Conservation (phyloP, 768 basidiomycete genomes). For the Hericium erinaceus region DNA sequence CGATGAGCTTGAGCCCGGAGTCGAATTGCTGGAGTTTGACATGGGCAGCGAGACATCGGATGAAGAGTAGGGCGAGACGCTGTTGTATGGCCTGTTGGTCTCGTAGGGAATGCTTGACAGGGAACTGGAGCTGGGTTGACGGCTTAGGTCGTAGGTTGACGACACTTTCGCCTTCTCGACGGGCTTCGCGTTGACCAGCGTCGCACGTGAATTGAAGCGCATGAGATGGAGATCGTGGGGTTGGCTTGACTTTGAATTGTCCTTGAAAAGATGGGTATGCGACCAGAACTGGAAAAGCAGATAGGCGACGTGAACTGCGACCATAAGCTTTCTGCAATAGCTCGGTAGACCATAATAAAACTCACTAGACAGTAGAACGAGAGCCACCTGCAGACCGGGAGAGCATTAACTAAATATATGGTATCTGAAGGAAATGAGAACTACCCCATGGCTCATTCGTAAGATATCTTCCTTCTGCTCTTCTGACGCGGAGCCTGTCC, state of each 20-base stretch:
- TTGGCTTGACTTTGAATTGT: slow-evolving; percentile 9
- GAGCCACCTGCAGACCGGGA: slow-evolving; percentile 42
- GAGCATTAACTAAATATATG: not conserved
- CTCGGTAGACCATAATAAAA: not conserved
- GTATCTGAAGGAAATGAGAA: slow-evolving; percentile 17
- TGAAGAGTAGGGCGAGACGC: slow-evolving; percentile 1
- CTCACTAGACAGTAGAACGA: slow-evolving; percentile 71
- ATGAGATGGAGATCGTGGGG: not conserved
- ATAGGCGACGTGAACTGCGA: slow-evolving; percentile 55
- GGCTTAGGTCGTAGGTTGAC: not conserved
- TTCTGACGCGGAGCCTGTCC: slow-evolving; percentile 9
- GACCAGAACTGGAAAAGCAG: slow-evolving; percentile 76
- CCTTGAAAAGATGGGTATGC: slow-evolving; percentile 61
- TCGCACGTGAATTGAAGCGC: slow-evolving; percentile 12
- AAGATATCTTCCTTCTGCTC: slow-evolving; percentile 43
- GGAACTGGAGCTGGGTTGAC: not conserved
- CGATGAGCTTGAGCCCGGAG: not conserved
- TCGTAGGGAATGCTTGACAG: not conserved
- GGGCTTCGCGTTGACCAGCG: not conserved
- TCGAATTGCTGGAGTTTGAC: not conserved
- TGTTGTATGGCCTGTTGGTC: not conserved
- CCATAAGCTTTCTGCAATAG: not conserved
- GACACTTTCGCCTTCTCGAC: not conserved
- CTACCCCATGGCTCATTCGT: slow-evolving; percentile 68
- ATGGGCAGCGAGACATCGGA: slow-evolving; percentile 9